Conservation (phyloP, 1,139 yeast species). For the Spathaspora sp. region DNA sequence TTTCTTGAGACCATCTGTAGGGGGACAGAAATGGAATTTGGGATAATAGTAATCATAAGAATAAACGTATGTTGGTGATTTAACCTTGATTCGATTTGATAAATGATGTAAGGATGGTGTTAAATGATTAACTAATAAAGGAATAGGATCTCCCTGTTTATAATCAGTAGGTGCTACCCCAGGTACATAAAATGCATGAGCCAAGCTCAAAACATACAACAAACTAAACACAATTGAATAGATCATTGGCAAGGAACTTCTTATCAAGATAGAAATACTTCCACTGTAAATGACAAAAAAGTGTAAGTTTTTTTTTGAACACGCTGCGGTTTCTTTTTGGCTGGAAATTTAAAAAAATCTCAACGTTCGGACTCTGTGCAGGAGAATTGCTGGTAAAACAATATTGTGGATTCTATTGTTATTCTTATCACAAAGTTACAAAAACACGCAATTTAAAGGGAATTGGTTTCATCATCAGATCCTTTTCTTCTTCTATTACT, state of each 20-base stretch:
- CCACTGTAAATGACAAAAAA: not conserved
- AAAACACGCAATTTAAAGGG: not conserved
- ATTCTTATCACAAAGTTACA: not conserved
- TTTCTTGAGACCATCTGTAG: conserved; percentile 63
- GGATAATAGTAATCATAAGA: conserved; percentile 86
- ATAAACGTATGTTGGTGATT: conserved; percentile 56
- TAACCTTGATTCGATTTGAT: conserved; percentile 25
- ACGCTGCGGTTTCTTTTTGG: not conserved
- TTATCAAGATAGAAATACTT: not conserved
- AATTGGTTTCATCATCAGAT: not conserved
- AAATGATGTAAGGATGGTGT: conserved; percentile 70
- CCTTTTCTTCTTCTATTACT: conserved; percentile 10
- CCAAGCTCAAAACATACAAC: conserved; percentile 21
- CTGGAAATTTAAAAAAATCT: not conserved
- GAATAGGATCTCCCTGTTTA: conserved; percentile 66
- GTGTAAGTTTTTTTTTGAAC: no score
- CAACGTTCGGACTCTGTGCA: not conserved
- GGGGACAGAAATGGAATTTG: conserved; percentile 80
- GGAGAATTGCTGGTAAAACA: not conserved
- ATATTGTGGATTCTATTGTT: not conserved
- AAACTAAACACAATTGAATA: conserved; percentile 16
- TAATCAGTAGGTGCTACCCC: conserved; percentile 95
- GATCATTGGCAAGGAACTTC: conserved; percentile 7
- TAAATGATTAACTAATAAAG: conserved; percentile 82
- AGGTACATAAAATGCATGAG: conserved; percentile 77